phyloP scores from a whole-genome alignment of 371 early-diverging fungal species.

The Mucor mucedo region DNA sequence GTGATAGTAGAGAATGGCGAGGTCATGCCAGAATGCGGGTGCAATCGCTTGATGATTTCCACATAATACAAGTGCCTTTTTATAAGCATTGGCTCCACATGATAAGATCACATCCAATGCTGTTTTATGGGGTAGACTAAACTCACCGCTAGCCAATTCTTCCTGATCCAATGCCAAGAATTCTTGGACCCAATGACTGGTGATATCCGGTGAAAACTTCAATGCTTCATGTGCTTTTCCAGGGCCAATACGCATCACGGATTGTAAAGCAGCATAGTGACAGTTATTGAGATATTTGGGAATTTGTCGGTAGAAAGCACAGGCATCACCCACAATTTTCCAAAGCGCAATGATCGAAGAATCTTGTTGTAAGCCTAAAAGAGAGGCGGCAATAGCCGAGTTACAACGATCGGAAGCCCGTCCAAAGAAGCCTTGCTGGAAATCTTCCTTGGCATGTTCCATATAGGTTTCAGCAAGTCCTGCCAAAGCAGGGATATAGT shows the following conservation, averaged over 20 bases:
- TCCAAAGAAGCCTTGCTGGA: conserved; percentile 75
- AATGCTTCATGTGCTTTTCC: conserved; percentile 42
- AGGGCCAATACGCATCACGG: conserved; percentile 33
- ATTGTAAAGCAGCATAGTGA: conserved; percentile 38
- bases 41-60: conserved; percentile 38
- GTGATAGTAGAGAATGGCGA: conserved; percentile 50
- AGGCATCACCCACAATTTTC: conserved; percentile 78
- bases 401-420: conserved; percentile 66
- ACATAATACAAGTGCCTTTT: conserved; percentile 56
- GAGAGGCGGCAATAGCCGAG: conserved; percentile 47
- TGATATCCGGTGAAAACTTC: conserved; percentile 41
- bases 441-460: conserved; percentile 65
- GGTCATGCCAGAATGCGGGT: conserved; percentile 57
- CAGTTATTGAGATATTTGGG: conserved; percentile 56
- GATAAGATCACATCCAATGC: conserved; percentile 45
- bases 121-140: conserved; percentile 39
- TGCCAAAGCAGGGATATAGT: conserved; percentile 61
- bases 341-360: conserved; percentile 53
- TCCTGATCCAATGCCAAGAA: conserved; percentile 26
- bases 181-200: conserved; percentile 36
- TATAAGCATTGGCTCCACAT: conserved; percentile 55
- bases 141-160: conserved; percentile 26
- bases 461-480: conserved; percentile 72
- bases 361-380: conserved; percentile 43
- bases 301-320: conserved; percentile 55